Conservation (phyloP, 2,329 filamentous ascomycete genomes). For the Leptographium lundbergii region DNA sequence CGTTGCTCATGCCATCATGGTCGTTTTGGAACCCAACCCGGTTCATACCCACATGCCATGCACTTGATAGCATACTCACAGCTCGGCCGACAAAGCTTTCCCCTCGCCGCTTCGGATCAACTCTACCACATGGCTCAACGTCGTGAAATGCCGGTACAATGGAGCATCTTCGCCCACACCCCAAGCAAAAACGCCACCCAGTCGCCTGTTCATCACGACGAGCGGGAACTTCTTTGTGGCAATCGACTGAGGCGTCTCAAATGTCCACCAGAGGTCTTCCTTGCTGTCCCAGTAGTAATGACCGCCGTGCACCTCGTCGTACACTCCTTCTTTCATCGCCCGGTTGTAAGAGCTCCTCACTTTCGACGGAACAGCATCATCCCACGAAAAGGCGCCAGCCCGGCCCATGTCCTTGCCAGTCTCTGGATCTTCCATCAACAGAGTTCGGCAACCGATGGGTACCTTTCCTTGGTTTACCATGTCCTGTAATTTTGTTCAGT, state of each 20-base stretch:
- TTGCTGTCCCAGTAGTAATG: conserved; percentile 54
- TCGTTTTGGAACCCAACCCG: too few relatives aligned
- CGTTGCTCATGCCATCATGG: too few relatives aligned
- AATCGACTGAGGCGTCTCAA: conserved; percentile 52
- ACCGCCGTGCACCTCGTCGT: conserved; percentile 47
- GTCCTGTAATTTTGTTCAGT: neutral
- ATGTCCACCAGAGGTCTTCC: conserved; percentile 58
- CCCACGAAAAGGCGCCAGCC: conserved; percentile 43
- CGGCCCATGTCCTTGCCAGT: conserved; percentile 46
- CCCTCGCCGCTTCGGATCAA: neutral
- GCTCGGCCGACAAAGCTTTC: conserved; percentile 12
- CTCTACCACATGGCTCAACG: conserved; percentile 17
- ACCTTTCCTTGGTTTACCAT: conserved; percentile 2
- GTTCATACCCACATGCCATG: too few relatives aligned
- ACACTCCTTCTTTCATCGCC: conserved; percentile 38
- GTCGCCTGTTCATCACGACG: conserved; percentile 39
- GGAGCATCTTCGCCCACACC: conserved; percentile 55
- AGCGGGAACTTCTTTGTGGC: conserved; percentile 42
- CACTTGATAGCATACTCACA: conserved; percentile 7
- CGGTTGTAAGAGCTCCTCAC: conserved; percentile 43
- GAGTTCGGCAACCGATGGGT: conserved; percentile 46
- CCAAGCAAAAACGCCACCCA: conserved; percentile 68
- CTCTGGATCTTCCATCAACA: conserved; percentile 43
- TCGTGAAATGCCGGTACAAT: conserved; percentile 26
- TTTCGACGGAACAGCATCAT: conserved; percentile 38